Conservation (phyloP, 2,329 filamentous ascomycete genomes). For the Hirsutella thompsonii region DNA sequence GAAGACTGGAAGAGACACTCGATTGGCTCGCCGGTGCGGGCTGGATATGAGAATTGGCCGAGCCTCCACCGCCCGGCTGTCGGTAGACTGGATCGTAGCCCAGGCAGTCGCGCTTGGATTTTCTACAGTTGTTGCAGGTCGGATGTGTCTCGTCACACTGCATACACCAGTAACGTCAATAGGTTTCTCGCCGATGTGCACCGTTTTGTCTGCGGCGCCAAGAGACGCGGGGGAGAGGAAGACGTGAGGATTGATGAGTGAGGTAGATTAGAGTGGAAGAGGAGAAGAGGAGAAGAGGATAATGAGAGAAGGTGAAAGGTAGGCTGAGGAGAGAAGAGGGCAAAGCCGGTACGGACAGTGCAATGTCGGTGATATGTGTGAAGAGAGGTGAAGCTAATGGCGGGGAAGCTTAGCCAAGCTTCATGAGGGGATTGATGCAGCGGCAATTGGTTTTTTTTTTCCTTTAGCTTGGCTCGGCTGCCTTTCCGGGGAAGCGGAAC, state of each 20-base stretch:
- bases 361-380: neutral
- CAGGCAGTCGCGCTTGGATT: conserved; percentile 75
- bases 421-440: too few species aligned
- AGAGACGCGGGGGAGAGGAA: too few species aligned
- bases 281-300: neutral
- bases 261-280: neutral
- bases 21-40: conserved; percentile 18
- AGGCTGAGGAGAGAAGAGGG: neutral
- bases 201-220: neutral
- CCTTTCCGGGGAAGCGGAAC: too few species aligned
- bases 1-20: conserved; percentile 19
- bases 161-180: conserved; percentile 14
- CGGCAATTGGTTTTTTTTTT: too few species aligned
- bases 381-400: neutral
- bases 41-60: conserved; percentile 48
- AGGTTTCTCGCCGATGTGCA: conserved; percentile 7
- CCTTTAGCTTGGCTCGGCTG: too few species aligned
- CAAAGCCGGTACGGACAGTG: too few species aligned
- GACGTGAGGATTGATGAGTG: neutral
- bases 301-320: neutral
- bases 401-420: neutral
- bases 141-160: conserved; percentile 96
- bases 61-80: conserved; percentile 53
- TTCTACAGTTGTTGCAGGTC: conserved; percentile 79
- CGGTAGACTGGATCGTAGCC: conserved; percentile 86